Conservation (phyloP, 164 flowering plant genomes). For the Protea cynaroides region DNA sequence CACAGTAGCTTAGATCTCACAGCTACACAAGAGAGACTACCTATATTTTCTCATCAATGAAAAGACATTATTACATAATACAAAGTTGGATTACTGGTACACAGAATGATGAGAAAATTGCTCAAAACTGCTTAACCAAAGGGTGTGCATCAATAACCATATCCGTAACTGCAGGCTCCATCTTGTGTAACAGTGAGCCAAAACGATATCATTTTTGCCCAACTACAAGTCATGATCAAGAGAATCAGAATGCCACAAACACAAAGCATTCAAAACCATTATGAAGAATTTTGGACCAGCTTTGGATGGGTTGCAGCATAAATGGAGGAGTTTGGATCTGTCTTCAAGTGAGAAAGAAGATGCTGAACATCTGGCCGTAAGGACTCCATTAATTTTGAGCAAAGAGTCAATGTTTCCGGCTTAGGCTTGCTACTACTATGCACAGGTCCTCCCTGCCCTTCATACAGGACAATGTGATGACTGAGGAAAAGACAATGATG, state of each 20-base stretch:
- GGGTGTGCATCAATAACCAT: neutral
- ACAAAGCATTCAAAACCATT: neutral
- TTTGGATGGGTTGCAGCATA: conserved; percentile 87
- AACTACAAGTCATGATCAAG: neutral
- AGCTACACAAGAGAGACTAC: no score
- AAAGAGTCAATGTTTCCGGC: conserved; percentile 61
- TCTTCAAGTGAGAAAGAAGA: conserved; percentile 78
- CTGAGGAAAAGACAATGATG: conserved; percentile 34
- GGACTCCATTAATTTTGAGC: conserved; percentile 57
- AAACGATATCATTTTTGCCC: neutral
- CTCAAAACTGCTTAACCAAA: neutral
- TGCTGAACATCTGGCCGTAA: conserved; percentile 87
- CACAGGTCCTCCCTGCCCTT: conserved; percentile 97
- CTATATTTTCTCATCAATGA: no score
- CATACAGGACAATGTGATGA: conserved; percentile 84
- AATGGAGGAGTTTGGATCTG: conserved; percentile 68
- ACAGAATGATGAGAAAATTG: no score
- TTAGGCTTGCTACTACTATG: conserved; percentile 79
- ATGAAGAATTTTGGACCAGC: conserved; percentile 42
- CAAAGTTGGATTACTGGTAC: no score
- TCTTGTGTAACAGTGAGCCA: neutral
- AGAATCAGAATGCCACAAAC: neutral
- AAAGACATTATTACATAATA: no score
- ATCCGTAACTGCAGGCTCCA: neutral
- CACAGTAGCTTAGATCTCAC: no score